phyloP scores from a whole-genome alignment of 768 basidiomycete species.

The Saitozyma sp. region DNA sequence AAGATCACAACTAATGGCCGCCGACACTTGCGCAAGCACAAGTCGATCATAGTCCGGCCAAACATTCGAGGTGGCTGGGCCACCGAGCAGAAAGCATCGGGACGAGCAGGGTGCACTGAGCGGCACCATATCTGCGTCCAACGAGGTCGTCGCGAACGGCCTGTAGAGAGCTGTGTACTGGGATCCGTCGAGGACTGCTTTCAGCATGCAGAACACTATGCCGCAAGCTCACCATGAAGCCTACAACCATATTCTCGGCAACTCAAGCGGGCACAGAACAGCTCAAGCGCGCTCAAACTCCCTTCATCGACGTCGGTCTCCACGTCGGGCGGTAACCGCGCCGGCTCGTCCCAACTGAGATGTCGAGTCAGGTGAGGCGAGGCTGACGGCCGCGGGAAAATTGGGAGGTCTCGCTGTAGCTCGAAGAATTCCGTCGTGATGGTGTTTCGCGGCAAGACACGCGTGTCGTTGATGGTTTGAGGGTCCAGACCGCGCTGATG shows the following conservation, averaged over 20 bases:
- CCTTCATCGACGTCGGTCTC: not conserved
- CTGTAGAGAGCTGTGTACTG: not conserved
- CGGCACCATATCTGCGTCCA: not conserved
- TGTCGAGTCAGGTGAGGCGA: not conserved
- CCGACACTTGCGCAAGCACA: not conserved
- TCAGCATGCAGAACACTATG: not conserved
- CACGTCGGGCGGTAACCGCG: not conserved
- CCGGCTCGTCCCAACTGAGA: not conserved
- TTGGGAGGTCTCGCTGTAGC: not conserved
- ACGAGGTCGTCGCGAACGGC: no score
- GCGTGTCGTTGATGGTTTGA: not conserved
- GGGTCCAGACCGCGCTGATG: not conserved
- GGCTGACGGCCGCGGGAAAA: not conserved
- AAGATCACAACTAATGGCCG: not conserved
- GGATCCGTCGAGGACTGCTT: not conserved
- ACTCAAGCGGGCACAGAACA: no score
- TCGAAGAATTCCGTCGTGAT: not conserved
- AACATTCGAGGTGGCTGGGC: not conserved
- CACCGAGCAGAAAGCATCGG: not conserved
- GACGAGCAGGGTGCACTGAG: not conserved
- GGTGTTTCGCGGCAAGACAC: not conserved
- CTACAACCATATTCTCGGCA: not conserved
- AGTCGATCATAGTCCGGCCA: not conserved
- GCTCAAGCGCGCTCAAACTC: no score
- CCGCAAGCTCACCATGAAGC: not conserved